Conservation (phyloP, 495 filamentous ascomycete genomes). For the Hypoxylon rickii region DNA sequence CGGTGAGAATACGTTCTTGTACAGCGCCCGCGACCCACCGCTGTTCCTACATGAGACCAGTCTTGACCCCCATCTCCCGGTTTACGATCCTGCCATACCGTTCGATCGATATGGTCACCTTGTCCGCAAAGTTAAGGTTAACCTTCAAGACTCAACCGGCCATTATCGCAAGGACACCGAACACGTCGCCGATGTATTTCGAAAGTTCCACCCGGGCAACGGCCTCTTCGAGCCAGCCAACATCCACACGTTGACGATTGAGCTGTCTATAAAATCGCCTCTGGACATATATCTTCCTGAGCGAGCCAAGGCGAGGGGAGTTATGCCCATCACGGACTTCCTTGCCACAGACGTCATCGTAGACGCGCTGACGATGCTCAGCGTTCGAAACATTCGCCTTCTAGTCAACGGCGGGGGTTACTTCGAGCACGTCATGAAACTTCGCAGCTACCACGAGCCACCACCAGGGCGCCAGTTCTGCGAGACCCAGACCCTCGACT, state of each 20-base stretch:
- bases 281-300: no score
- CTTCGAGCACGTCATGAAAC: no score
- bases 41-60: not conserved
- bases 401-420: no score
- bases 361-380: no score
- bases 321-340: no score
- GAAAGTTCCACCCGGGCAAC: constrained; percentile 22
- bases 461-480: no score
- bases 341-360: no score
- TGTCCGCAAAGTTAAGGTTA: constrained; percentile 43
- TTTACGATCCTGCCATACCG: constrained; percentile 28
- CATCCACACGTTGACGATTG: constrained; percentile 43
- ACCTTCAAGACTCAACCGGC: constrained; percentile 29
- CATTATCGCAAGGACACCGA: not conserved
- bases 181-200: constrained; percentile 17
- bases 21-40: constrained; percentile 43
- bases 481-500: no score
- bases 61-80: not conserved
- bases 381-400: no score
- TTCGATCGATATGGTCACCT: constrained; percentile 43
- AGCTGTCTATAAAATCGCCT: constrained; percentile 31
- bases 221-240: constrained; percentile 28
- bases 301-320: no score
- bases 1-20: constrained; percentile 47
- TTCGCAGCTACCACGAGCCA: no score